Percentiles rank a stretch among this genome's conserved stretches.
These are phyloP conservation scores for Podospora fimiseda DNA, from an alignment of 495 filamentous ascomycete species.

Conservation along the genomic window DNA sequence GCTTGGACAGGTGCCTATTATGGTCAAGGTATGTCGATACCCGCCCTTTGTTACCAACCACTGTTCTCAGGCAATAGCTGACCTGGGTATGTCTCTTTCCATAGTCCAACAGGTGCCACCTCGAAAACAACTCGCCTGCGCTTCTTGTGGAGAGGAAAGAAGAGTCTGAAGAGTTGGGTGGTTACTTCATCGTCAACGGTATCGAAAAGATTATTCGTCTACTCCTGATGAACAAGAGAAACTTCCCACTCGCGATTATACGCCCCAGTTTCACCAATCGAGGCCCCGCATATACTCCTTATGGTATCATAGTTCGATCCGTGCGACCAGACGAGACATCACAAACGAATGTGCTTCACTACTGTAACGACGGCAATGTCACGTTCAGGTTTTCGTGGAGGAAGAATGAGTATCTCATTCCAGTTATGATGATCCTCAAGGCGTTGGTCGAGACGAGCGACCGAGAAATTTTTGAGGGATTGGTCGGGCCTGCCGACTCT, in stretches of 20 bases:
- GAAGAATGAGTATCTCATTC: slow-evolving; percentile 91
- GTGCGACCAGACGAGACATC: slow-evolving; percentile 94
- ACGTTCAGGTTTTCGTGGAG: slow-evolving; percentile 97
- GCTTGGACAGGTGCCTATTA: slow-evolving; percentile 82
- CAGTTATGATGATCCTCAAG: slow-evolving; percentile 93
- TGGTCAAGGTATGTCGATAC: slow-evolving; percentile 80
- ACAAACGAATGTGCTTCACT: slow-evolving; percentile 95
- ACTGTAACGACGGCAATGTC: slow-evolving; percentile 88
- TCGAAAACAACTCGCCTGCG: slow-evolving; percentile 75
- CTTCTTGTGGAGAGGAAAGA: slow-evolving; percentile 80
- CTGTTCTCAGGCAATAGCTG: neutral
- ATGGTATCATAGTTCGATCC: slow-evolving; percentile 82
- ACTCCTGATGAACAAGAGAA: slow-evolving; percentile 79
- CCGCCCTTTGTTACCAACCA: no score
- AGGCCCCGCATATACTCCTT: slow-evolving; percentile 79
- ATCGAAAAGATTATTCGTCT: slow-evolving; percentile 95
- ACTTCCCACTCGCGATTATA: slow-evolving; percentile 90
- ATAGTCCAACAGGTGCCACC: slow-evolving; percentile 81
- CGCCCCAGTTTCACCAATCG: slow-evolving; percentile 81
- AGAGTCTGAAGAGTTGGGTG: slow-evolving; percentile 86
- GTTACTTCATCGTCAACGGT: slow-evolving; percentile 93
- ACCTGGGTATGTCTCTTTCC: slow-evolving; percentile 8
- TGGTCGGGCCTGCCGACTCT: slow-evolving; percentile 67
- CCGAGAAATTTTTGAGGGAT: slow-evolving; percentile 84
- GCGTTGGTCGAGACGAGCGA: slow-evolving; percentile 94